Base-by-base conservation (phyloP, 441 rosid species). In the Pelargonium fulgidum region DNA sequence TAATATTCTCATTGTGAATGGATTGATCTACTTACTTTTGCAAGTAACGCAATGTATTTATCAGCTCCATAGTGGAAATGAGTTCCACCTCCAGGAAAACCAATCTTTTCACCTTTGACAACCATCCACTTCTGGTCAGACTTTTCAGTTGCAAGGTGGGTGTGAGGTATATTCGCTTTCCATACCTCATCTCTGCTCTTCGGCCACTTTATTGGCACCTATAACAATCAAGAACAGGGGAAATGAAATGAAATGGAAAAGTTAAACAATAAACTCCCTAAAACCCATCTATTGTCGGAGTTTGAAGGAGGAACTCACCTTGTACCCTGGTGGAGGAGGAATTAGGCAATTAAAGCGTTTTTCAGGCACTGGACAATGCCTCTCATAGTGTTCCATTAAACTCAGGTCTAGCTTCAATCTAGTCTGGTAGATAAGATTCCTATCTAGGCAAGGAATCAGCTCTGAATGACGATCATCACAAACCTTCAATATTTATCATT, bases 81-180 rank as follows among this genome's bases (percentile, higher is more conserved):
- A 64, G 99, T 94, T 64, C 99, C 99, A 62, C 99, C 99, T 36
- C 99, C 99, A 0, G 99, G 98, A 65, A 94, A 94, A 4, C 64
- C 69, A 14, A 94, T 92, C 80, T 89, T 94, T 39, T 94, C 96
- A 54, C 97, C 98, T 87, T 87, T 87, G 0, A 88, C 97, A 81
- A 87, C 91, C 99, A 94, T 94, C 99, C 99, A 94, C 63, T 94
- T 94, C 85, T 94, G 99, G 77, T 92, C 97, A 81, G 99, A 91
- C 78, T 94, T 94, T 73, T 94, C 97, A 62, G 85, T 84, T 63
- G 99, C 99, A 72, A 94, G 97, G 81, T 92, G 99, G 69, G 97
- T 94, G 72, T 94, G 99, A 75, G 99, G 99, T 76, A 94, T 94
- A 82, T 94, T 94, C 1, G 83, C 99, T 80, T 92, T 85, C 97